phyloP scores from a whole-genome alignment of 352 stramenopile species.

The Phytophthora europaea region DNA sequence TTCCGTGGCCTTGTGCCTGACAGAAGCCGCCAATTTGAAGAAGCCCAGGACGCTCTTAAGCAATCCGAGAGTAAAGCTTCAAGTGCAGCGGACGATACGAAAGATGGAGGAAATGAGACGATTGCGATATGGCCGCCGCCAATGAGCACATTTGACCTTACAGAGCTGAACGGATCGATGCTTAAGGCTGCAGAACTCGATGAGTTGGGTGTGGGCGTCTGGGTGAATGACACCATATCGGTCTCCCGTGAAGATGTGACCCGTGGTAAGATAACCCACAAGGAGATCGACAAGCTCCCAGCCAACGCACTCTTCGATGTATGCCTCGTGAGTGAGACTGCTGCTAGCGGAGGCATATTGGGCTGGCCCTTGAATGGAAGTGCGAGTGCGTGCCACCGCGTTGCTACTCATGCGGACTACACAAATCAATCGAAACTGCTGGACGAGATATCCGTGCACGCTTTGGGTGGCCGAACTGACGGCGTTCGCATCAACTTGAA shows the following conservation, averaged over 20 bases:
- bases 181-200: conserved; percentile 69
- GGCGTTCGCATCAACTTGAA: conserved; percentile 56
- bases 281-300: conserved; percentile 71
- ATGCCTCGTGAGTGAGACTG: conserved; percentile 79
- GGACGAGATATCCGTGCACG: conserved; percentile 58
- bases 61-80: background rate
- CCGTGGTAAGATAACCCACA: conserved; percentile 55
- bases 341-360: conserved; percentile 75
- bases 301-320: conserved; percentile 79
- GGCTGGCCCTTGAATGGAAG: conserved; percentile 44
- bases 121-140: conserved; percentile 57
- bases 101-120: conserved; percentile 23
- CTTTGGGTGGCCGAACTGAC: conserved; percentile 55
- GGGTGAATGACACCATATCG: conserved; percentile 79
- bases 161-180: conserved; percentile 48
- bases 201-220: conserved; percentile 69
- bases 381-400: conserved; percentile 47
- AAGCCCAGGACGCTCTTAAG: background rate
- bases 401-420: conserved; percentile 82
- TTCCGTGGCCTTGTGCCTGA: conserved; percentile 65
- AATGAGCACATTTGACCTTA: conserved; percentile 55
- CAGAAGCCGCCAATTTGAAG: conserved; percentile 33
- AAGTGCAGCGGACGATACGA: background rate
- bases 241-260: conserved; percentile 77
- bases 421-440: conserved; percentile 75